Conservation (phyloP, 768 basidiomycete species). For the Pholiota molesta region DNA sequence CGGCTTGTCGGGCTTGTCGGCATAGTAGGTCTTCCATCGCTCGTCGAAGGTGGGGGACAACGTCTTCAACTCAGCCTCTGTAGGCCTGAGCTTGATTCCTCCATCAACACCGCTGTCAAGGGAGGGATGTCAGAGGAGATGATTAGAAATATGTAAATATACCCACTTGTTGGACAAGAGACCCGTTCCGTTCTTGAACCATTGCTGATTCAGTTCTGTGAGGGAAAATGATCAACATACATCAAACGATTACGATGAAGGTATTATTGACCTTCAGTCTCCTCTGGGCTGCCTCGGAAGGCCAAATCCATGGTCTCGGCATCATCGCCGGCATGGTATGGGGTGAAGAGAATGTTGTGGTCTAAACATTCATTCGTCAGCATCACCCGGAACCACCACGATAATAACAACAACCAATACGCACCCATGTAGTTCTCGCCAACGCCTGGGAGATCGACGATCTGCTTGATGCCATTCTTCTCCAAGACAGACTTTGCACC, state of each 20-base stretch:
- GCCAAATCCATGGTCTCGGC: conserved; percentile 53
- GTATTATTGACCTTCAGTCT: conserved; percentile 37
- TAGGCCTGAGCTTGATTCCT: conserved; percentile 61
- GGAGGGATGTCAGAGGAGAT: conserved; percentile 13
- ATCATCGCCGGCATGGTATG: conserved; percentile 46
- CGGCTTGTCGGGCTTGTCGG: conserved; percentile 56
- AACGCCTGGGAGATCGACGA: conserved; percentile 73
- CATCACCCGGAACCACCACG: background rate
- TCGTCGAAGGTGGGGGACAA: conserved; percentile 50
- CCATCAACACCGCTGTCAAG: conserved; percentile 50
- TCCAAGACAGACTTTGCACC: conserved; percentile 54
- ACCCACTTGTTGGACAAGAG: conserved; percentile 58
- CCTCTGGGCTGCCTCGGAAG: conserved; percentile 40
- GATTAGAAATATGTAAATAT: background rate
- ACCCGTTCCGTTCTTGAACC: conserved; percentile 42
- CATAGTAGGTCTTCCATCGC: conserved; percentile 55
- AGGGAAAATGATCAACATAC: background rate
- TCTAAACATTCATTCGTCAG: conserved; percentile 31
- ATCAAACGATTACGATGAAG: background rate
- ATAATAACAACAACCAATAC: background rate
- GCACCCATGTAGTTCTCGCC: conserved; percentile 68
- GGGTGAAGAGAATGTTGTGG: conserved; percentile 40
- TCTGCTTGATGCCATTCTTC: conserved; percentile 45
- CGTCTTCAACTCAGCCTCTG: conserved; percentile 47
- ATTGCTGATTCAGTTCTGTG: conserved; percentile 26